Evolutionary conservation across 148 eudicot species (phyloP).

Genomic region (Rhododendron williamsianum): DNA sequence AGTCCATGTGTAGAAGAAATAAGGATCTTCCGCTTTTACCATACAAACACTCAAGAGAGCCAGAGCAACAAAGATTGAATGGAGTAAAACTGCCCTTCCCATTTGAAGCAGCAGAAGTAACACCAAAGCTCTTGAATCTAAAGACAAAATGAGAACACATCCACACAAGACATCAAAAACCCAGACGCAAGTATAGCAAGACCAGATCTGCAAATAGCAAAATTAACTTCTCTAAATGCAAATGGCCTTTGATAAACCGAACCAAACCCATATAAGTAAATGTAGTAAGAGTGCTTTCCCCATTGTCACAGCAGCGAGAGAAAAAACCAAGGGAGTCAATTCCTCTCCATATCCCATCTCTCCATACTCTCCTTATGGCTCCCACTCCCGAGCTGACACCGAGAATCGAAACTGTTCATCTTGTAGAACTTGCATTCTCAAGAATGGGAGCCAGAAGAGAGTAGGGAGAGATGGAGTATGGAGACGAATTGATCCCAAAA

Average conservation of each 20-base stretch:
- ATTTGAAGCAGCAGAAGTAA: slow-evolving; percentile 17
- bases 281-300: slow-evolving; percentile 19
- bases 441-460: no score
- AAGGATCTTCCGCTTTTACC: slow-evolving; percentile 68
- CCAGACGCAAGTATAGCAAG: not conserved
- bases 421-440: not conserved
- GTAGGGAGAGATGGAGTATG: no score
- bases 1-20: slow-evolving; percentile 65
- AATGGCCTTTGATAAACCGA: not conserved
- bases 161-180: not conserved
- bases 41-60: slow-evolving; percentile 31
- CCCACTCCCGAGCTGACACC: not conserved
- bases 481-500: no score
- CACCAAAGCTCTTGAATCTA: slow-evolving; percentile 1
- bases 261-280: not conserved
- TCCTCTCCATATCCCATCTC: not conserved
- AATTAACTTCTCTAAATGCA: not conserved
- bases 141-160: not conserved
- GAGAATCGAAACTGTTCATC: not conserved
- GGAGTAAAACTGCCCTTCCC: slow-evolving; percentile 26
- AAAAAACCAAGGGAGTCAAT: not conserved
- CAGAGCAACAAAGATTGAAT: slow-evolving; percentile 25
- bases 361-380: not conserved
- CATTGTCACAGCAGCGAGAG: slow-evolving; percentile 24
- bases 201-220: not conserved